These are phyloP conservation scores for Eutrema heterophyllum DNA, from an alignment of 345 rosid genomes.

Conservation along the genomic window DNA sequence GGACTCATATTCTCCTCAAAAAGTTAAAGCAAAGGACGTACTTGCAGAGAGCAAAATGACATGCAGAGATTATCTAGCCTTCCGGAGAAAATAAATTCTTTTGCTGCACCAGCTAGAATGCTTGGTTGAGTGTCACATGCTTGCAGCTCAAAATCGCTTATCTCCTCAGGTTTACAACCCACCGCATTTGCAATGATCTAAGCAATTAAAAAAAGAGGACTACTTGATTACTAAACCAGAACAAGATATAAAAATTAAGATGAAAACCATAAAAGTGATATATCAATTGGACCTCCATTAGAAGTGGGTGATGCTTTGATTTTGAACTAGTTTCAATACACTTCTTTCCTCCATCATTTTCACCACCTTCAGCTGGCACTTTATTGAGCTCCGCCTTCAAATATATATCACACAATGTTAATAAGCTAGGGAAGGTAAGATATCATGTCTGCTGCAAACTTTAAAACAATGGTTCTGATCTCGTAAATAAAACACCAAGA, in stretches of 20 bases:
- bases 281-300: slow-evolving; percentile 54
- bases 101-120: slow-evolving; percentile 70
- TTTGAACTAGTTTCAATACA: slow-evolving; percentile 18
- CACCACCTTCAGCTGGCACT: slow-evolving; percentile 34
- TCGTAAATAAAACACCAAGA: background rate
- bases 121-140: slow-evolving; percentile 97
- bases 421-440: background rate
- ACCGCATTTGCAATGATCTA: slow-evolving; percentile 63
- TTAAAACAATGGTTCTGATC: background rate
- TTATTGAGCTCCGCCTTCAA: slow-evolving; percentile 75
- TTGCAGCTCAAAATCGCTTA: slow-evolving; percentile 93
- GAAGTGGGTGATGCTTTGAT: slow-evolving; percentile 65
- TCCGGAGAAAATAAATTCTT: slow-evolving; percentile 91
- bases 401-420: slow-evolving; percentile 1
- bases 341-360: slow-evolving; percentile 31
- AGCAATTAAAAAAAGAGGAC: background rate
- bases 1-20: background rate
- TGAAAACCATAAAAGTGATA: background rate
- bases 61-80: slow-evolving; percentile 98
- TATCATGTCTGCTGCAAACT: background rate
- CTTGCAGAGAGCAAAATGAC: slow-evolving; percentile 93
- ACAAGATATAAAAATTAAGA: background rate
- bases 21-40: slow-evolving; percentile 13
- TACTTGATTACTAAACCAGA: background rate
- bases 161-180: slow-evolving; percentile 65